A percentile compares a stretch with the other conserved stretches of the same genome.
Evolutionary conservation across 495 filamentous ascomycete genomes (phyloP).

Genomic region (Polyplosphaeria fusca): DNA sequence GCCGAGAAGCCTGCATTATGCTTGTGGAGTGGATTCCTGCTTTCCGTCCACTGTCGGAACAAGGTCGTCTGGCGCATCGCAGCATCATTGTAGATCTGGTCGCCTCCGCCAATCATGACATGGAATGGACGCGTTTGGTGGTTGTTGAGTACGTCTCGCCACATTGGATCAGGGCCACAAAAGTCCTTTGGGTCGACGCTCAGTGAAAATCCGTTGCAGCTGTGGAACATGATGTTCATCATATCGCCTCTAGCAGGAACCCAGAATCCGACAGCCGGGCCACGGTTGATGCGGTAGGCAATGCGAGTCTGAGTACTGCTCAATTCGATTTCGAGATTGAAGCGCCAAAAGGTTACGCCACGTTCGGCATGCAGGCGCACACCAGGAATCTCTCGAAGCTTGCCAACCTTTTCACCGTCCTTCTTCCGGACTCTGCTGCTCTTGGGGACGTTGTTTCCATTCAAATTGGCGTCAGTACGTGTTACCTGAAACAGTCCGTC

Average conservation of each 20-base stretch:
- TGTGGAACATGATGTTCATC: slow-evolving; percentile 99
- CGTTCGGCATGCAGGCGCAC: slow-evolving; percentile 77
- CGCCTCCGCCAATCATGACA: slow-evolving; percentile 96
- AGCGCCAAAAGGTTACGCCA: slow-evolving; percentile 94
- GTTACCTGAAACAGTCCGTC: slow-evolving; percentile 70
- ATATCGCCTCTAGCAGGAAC: slow-evolving; percentile 78
- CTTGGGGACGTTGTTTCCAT: slow-evolving; percentile 35
- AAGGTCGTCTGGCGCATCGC: slow-evolving; percentile 67
- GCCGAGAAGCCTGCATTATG: slow-evolving; percentile 66
- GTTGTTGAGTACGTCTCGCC: slow-evolving; percentile 90
- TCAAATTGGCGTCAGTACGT: slow-evolving; percentile 43
- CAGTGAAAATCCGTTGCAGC: slow-evolving; percentile 90
- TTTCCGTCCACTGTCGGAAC: slow-evolving; percentile 79
- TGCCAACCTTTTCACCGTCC: slow-evolving; percentile 72
- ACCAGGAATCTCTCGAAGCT: slow-evolving; percentile 76
- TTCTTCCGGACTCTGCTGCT: slow-evolving; percentile 26
- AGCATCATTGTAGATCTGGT: slow-evolving; percentile 93
- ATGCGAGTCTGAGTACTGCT: slow-evolving; percentile 71
- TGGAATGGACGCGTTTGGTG: slow-evolving; percentile 94
- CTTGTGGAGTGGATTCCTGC: slow-evolving; percentile 76
- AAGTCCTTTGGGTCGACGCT: slow-evolving; percentile 73
- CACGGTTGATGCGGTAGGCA: slow-evolving; percentile 92
- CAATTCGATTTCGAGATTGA: slow-evolving; percentile 90
- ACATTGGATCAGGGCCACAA: slow-evolving; percentile 91
- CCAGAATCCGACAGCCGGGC: slow-evolving; percentile 89